Base-by-base conservation (phyloP, 495 filamentous ascomycete species). In the Aspergillus haitiensis region DNA sequence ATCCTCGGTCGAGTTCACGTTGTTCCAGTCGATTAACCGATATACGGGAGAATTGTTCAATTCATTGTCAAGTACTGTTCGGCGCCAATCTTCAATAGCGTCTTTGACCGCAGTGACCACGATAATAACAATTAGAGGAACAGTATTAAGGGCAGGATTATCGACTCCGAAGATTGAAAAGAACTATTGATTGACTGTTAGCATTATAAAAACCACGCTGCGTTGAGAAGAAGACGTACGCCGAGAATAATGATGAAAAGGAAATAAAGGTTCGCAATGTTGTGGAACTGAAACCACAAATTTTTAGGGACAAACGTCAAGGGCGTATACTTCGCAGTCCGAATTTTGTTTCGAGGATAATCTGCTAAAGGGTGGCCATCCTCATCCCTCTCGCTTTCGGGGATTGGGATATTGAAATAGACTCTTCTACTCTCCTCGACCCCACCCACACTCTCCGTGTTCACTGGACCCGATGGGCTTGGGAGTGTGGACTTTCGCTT, bases 191-290 rank as follows among this genome's bases (percentile, higher is more conserved):
- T 31, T 48, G 45, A 11, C 21, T 37, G 32, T 59, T 34, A 53
- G 47, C 33, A 36, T 35, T 56, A 36, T 37, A 13, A 16, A 44
- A n/a, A 52, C 31, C 6, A 35, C 8, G 8, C 21, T 13, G 33
- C 5, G 8, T 7, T 58, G 40, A 36, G 34, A 12, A 46, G 49
- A 33, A 32, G 37, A 33, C 55, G 55, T 86, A 98, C 95, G 63
- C 86, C 83, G 56, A 99, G 84, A 70, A 99, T 93, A 71, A 96
- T 93, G 61, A 94, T 84, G 75, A 97, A 96, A 56, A 98, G 80
- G 81, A 99, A 99, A 74, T 97, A 99, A 40, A 98, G 86, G 73
- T 98, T 99, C 55, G 95, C 95, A 64, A 99, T 90, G 72, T 98
- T 98, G 75, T 98, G 93, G 71, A 99, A 98, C 72, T 99, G 95